Percentiles rank a stretch among this genome's conserved stretches.
Evolutionary conservation across 768 basidiomycete genomes (phyloP).

Genomic region (Clitopilus hobsonii): DNA sequence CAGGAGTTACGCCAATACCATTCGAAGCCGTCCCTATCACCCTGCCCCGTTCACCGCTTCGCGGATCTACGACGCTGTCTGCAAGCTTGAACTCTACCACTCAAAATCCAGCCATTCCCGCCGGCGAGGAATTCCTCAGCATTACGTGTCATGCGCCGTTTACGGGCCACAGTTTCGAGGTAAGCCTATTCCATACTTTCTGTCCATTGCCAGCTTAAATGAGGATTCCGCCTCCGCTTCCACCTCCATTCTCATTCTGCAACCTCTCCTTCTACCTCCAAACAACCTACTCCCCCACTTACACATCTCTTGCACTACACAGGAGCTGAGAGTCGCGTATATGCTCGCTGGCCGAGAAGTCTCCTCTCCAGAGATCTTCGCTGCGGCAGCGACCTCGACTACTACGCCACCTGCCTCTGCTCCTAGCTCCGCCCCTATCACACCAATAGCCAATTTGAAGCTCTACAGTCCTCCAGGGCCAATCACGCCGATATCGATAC

Average conservation of each 20-base stretch:
- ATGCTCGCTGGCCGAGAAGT: constrained; percentile 38
- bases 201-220: neutral
- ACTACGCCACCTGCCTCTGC: neutral
- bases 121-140: neutral
- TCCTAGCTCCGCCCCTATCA: neutral
- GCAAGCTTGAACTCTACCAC: neutral
- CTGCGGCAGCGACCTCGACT: constrained; percentile 6
- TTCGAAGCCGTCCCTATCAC: neutral
- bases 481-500: neutral
- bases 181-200: constrained; percentile 11
- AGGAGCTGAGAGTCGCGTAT: constrained; percentile 52
- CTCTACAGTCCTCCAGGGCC: neutral
- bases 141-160: neutral
- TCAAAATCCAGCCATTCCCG: neutral
- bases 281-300: neutral
- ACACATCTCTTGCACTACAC: neutral
- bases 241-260: neutral
- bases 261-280: neutral
- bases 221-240: neutral
- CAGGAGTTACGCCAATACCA: neutral
- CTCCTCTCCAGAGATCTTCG: constrained; percentile 32
- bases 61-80: neutral
- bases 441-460: neutral
- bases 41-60: neutral
- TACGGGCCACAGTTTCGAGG: constrained; percentile 42